phyloP scores from a whole-genome alignment of 2,329 filamentous ascomycete species.

The Mariannaea elegans region DNA sequence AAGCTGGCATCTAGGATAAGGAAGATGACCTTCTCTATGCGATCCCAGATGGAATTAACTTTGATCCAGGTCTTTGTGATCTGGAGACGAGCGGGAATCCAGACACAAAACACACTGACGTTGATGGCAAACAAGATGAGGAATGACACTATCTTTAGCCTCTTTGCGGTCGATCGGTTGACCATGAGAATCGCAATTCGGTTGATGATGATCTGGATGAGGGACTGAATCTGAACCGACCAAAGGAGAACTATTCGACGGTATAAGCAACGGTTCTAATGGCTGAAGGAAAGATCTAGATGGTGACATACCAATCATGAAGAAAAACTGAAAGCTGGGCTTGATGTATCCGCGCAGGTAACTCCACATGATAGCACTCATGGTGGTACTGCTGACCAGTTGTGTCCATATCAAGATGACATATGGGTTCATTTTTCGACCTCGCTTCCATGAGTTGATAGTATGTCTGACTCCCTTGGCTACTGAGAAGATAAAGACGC shows the following conservation, averaged over 20 bases:
- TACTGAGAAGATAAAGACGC: conserved; percentile 37
- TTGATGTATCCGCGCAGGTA: conserved; percentile 36
- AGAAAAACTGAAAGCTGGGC: conserved; percentile 38
- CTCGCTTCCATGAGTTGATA: conserved; percentile 35
- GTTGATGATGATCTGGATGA: conserved; percentile 66
- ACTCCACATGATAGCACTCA: conserved; percentile 40
- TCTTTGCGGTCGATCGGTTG: conserved; percentile 46
- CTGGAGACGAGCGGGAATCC: conserved; percentile 61
- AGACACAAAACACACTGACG: conserved; percentile 61
- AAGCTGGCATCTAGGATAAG: conserved; percentile 57
- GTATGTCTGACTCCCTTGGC: conserved; percentile 35
- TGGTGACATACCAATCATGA: conserved; percentile 26
- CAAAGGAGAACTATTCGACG: conserved; percentile 41
- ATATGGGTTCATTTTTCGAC: conserved; percentile 32
- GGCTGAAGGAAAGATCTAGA: background rate
- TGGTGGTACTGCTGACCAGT: conserved; percentile 35
- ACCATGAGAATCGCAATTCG: conserved; percentile 59
- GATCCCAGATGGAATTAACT: conserved; percentile 63
- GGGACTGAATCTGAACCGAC: conserved; percentile 57
- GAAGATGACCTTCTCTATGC: conserved; percentile 61
- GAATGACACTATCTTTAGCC: conserved; percentile 55
- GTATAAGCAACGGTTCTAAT: background rate
- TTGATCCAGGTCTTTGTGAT: conserved; percentile 50
- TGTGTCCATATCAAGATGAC: conserved; percentile 38
- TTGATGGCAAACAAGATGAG: conserved; percentile 58